A percentile compares a stretch with the other conserved stretches of the same genome.
Evolutionary conservation across 805 yeast genomes (phyloP).

Genomic region (Ogataea salicorniae): DNA sequence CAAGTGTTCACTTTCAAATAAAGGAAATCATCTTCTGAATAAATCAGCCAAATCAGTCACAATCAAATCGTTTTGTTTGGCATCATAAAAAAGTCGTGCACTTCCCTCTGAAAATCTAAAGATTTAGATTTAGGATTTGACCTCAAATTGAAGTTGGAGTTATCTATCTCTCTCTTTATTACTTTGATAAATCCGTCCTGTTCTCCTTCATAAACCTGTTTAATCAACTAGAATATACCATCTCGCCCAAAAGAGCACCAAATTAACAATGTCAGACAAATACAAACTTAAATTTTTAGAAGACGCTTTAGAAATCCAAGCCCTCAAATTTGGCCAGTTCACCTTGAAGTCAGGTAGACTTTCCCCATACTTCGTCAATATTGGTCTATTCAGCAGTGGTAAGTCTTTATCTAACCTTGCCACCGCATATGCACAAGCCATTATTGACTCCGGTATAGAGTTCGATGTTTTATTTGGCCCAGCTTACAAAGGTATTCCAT

Average conservation of each 20-base stretch:
- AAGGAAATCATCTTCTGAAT: too few relatives aligned
- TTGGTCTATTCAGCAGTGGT: constrained; percentile 87
- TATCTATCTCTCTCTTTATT: not conserved
- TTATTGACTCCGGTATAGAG: constrained; percentile 72
- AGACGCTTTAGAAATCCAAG: constrained; percentile 74
- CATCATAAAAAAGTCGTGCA: not conserved
- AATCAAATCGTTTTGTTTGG: not conserved
- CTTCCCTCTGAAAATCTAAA: too few relatives aligned
- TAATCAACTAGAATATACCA: too few relatives aligned
- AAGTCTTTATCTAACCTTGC: constrained; percentile 75
- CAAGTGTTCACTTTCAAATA: not conserved
- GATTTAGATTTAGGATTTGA: too few relatives aligned
- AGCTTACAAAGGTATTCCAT: constrained; percentile 95
- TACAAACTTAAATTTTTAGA: constrained; percentile 54
- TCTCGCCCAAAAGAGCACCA: not conserved
- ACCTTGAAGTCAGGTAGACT: constrained; percentile 87
- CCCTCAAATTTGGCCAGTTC: constrained; percentile 83
- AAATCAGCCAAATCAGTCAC: too few relatives aligned
- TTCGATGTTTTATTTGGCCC: constrained; percentile 95
- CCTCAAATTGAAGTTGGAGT: not conserved
- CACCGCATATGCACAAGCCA: constrained; percentile 82
- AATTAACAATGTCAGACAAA: constrained; percentile 6
- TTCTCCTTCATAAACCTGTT: not conserved
- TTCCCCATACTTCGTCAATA: constrained; percentile 95
- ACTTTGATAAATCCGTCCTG: not conserved